Base-by-base conservation (phyloP, 192 early-diverging fungal species). In the Geranomyces michiganensis region DNA sequence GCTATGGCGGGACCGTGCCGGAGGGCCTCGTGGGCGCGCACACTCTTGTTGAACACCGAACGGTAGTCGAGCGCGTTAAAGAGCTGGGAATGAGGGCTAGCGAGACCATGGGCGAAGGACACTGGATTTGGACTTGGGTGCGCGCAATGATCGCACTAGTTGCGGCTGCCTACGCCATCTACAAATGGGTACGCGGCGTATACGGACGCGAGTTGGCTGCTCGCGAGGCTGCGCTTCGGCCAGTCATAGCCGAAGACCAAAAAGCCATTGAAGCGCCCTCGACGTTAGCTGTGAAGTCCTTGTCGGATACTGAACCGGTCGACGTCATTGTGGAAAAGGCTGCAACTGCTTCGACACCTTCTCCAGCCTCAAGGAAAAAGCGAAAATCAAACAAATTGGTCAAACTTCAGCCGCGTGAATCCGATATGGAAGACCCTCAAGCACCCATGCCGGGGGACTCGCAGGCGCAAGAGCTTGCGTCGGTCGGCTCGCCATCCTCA, bases 1-100 rank as follows among this genome's bases (percentile, higher is more conserved):
- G 31, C 27, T 60, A 32, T 33, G 31, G 58, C 21, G 31, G 7
- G 58, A 5, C 26, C 26, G 4, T 60, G 17, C 73, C 81, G 22
- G 55, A 73, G 4, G 85, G 86, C 51, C 62, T 88, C 43, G 67
- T 83, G 26, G 86, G 86, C 12, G 63, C 73, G 3, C 80, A 87
- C 64, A 29, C 33, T 24, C 55, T 75, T 10, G 22, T 46, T 61
- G 72, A 73, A 31, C 31, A 51, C 29, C 26, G 45, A 24, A 1
- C 68, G 43, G 21, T 43, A 24, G 33, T 46, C n/a, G 68, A 60
- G 21, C 27, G 24, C 24, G 44, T 70, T 15, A 61, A 60, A 17
- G 68, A 60, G 58, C 17, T 60, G 29, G 58, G 58, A 2, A 32
- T 60, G 58, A 6, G 31, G 4, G 58, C 58, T 17, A 29, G 58